Base-by-base conservation (phyloP, 2,329 filamentous ascomycete species). In the Epichloe scottii region DNA sequence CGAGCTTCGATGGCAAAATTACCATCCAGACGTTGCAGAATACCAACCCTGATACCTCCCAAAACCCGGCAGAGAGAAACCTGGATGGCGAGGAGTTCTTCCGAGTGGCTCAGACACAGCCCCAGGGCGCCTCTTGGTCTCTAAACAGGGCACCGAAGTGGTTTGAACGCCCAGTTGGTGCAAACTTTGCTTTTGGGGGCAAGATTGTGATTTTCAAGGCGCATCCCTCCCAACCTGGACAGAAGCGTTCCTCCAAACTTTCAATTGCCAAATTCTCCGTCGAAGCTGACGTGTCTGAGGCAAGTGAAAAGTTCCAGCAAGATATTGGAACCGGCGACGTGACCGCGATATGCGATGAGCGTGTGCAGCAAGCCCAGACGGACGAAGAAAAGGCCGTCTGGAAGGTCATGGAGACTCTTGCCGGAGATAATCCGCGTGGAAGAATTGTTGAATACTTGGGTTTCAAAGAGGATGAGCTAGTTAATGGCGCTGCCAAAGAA, bases 1-100 rank as follows among this genome's bases (percentile, higher is more conserved):
- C 94, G 10, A 95, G 91, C 2, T 97, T 97, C 58, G 93, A 98
- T 63, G 93, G 94, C 60, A 96, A 94, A 70, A 95, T 98, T 56
- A 84, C 87, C 2, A 75, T 98, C 43, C 91, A 96, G 65, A 95
- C 91, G 1, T 77, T 96, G 40, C 93, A 98, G 63, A 96, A 93
- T 68, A 95, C 90, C 35, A 94, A 93, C 64, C 79, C 84, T 11
- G 80, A 87, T 52, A 75, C 78, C n/a, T 77, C 84, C 1, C 81
- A 89, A 65, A 72, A 76, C 41, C 74, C 78, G 5, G 77, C 82
- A 11, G 81, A 87, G 60, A 81, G 76, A 59, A 81, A 81, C 49
- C 70, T 93, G 34, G 89, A 96, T 62, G 90, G 87, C 46, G 93
- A 95, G 62, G 93, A 97, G 62, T 98, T 98, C 74, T 98, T 98